Conservation (phyloP, 2,329 filamentous ascomycete species). For the Dactylellina cionopaga region DNA sequence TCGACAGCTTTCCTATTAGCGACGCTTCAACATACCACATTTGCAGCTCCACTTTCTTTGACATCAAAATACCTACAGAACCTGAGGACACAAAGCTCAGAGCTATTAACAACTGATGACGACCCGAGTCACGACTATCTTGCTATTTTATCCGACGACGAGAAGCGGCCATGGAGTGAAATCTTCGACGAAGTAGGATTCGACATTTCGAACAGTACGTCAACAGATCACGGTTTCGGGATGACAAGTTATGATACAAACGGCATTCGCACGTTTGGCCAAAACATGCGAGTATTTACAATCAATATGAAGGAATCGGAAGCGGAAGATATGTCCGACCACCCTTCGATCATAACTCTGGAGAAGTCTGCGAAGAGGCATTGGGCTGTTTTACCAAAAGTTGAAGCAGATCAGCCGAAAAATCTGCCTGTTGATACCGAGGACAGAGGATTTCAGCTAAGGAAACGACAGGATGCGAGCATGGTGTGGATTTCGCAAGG, state of each 20-base stretch:
- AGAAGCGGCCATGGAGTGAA: slow-evolving; percentile 51
- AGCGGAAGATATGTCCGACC: slow-evolving; percentile 5
- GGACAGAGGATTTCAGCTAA: not conserved
- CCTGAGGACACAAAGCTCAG: not conserved
- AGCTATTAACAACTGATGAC: too few species aligned
- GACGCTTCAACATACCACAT: not conserved
- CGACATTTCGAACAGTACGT: slow-evolving; percentile 16
- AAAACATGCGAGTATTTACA: slow-evolving; percentile 53
- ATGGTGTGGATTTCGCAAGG: slow-evolving; percentile 23
- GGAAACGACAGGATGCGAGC: not conserved
- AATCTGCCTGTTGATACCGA: not conserved
- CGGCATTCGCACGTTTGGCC: slow-evolving; percentile 23
- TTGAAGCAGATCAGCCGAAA: slow-evolving; percentile 30
- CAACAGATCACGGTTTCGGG: slow-evolving; percentile 1
- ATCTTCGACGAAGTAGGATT: slow-evolving; percentile 54
- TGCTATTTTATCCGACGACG: slow-evolving; percentile 53
- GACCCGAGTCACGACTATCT: slow-evolving; percentile 46
- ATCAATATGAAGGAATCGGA: slow-evolving; percentile 45
- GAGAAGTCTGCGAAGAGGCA: slow-evolving; percentile 8
- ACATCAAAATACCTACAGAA: not conserved
- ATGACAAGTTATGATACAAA: slow-evolving; percentile 44
- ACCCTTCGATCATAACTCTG: slow-evolving; percentile 15
- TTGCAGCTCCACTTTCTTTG: not conserved
- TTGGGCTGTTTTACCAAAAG: slow-evolving; percentile 28
- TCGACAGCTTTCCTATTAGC: not conserved